These are phyloP conservation scores for Aureobasidium sp. DNA, from an alignment of 2,329 filamentous ascomycete species.

Conservation along the genomic window DNA sequence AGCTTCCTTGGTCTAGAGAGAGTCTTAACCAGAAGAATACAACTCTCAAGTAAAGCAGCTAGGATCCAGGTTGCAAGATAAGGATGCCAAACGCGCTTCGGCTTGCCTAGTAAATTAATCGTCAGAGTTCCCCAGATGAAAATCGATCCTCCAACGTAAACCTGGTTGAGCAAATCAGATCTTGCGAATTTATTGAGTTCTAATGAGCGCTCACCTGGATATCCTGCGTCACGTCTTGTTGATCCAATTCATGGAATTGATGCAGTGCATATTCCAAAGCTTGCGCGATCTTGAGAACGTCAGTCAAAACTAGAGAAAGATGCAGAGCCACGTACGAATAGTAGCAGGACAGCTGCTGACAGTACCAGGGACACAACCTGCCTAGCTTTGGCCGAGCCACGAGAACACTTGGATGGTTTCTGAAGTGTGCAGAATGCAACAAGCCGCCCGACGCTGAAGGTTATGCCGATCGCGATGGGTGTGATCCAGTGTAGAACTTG, in stretches of 20 bases:
- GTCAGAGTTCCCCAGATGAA: constrained; percentile 5
- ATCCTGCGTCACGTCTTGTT: background rate
- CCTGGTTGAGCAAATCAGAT: background rate
- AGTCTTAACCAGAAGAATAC: constrained; percentile 16
- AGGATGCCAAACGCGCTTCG: constrained; percentile 20
- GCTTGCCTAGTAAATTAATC: background rate
- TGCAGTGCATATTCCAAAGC: background rate
- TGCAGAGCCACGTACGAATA: background rate
- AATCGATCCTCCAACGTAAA: constrained; percentile 4
- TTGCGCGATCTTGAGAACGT: background rate
- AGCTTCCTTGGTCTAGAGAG: background rate
- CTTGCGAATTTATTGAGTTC: background rate
- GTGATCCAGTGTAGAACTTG: constrained; percentile 21
- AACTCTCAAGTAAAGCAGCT: constrained; percentile 18
- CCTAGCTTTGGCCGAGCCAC: constrained; percentile 16
- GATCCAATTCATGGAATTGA: background rate
- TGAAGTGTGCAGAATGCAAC: constrained; percentile 22
- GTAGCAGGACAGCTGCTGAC: background rate
- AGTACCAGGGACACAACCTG: background rate
- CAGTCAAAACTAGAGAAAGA: background rate
- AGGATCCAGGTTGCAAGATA: constrained; percentile 21
- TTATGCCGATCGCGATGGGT: constrained; percentile 19
- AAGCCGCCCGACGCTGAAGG: constrained; percentile 21
- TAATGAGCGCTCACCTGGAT: background rate
- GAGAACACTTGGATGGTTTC: constrained; percentile 17